phyloP scores from a whole-genome alignment of 2,329 filamentous ascomycete species.

The Penicillium glabrum region DNA sequence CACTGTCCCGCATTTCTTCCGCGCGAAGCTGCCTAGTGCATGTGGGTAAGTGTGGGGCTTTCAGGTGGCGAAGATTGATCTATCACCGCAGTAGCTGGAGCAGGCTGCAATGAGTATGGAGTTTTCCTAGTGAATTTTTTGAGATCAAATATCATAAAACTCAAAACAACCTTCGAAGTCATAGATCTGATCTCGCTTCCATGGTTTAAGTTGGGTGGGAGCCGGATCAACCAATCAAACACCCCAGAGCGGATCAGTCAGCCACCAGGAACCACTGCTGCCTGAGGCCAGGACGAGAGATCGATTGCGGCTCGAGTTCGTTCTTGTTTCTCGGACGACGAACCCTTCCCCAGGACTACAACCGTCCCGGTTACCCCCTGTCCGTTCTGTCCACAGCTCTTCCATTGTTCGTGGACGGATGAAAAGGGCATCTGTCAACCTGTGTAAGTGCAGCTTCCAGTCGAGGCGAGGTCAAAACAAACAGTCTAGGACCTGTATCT shows the following conservation, averaged over 20 bases:
- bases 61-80: not conserved
- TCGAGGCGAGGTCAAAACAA: not conserved
- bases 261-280: not conserved
- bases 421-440: not conserved
- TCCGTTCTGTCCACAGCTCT: not conserved
- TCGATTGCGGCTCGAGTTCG: conserved; percentile 1
- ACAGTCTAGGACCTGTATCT: not conserved
- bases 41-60: not conserved
- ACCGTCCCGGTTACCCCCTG: not conserved
- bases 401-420: not conserved
- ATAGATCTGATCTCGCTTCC: not conserved
- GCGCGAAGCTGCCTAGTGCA: not conserved
- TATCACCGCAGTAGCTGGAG: not conserved
- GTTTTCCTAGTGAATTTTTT: not conserved
- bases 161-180: not conserved
- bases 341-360: not conserved
- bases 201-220: not conserved
- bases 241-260: not conserved
- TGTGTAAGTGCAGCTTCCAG: not conserved
- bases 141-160: not conserved
- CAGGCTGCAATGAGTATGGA: not conserved
- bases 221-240: not conserved
- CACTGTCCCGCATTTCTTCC: not conserved
- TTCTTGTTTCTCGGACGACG: conserved; percentile 5
- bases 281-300: not conserved